Conservation (phyloP, 441 rosid genomes). For the Erodium texanum region DNA sequence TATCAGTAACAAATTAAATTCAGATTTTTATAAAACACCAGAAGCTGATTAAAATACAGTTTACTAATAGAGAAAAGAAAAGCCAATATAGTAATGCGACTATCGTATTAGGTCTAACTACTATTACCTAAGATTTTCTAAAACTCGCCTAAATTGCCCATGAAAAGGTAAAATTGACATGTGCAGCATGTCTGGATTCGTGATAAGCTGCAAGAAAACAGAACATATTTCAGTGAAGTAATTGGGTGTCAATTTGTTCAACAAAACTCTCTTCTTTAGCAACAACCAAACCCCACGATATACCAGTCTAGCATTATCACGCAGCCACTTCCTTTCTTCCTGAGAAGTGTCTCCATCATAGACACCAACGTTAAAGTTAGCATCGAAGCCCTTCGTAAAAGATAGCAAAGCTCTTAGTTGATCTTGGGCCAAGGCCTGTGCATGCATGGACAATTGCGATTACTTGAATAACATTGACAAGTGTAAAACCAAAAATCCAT, state of each 20-base stretch:
- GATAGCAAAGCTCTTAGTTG: constrained; percentile 63
- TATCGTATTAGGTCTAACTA: background rate
- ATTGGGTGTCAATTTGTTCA: constrained; percentile 1
- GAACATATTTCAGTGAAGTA: constrained; percentile 19
- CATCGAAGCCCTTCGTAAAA: constrained; percentile 43
- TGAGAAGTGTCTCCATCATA: constrained; percentile 91
- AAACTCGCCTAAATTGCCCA: constrained; percentile 63
- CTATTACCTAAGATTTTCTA: constrained; percentile 71
- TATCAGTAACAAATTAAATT: background rate
- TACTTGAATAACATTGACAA: constrained; percentile 9
- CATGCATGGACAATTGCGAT: constrained; percentile 21
- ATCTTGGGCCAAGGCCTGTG: constrained; percentile 95
- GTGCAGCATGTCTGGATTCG: constrained; percentile 98
- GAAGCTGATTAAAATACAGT: background rate
- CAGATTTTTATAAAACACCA: background rate
- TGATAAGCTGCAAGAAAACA: constrained; percentile 60
- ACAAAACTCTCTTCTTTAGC: constrained; percentile 11
- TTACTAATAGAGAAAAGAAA: too few species aligned
- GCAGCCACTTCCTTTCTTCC: constrained; percentile 59
- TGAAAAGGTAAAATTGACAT: constrained; percentile 78
- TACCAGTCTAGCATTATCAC: constrained; percentile 80
- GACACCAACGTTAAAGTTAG: constrained; percentile 53
- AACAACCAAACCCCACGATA: background rate
- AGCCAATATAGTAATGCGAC: too few species aligned
- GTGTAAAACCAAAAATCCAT: constrained; percentile 15